Conservation (phyloP, 2,329 filamentous ascomycete species). For the Epicoccum sorghinum region DNA sequence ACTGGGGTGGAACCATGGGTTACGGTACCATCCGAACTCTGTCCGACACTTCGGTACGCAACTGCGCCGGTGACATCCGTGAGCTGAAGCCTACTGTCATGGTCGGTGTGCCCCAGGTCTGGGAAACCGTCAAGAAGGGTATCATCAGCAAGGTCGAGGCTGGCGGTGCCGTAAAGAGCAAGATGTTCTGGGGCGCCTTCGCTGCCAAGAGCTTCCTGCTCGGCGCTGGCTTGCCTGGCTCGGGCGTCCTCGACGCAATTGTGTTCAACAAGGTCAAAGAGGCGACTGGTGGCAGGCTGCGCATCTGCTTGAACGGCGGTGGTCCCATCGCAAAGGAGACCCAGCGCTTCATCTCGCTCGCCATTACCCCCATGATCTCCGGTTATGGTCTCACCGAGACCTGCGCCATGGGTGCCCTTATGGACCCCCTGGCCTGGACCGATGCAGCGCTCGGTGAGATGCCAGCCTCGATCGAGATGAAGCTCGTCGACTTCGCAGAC, state of each 20-base stretch:
- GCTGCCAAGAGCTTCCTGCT: conserved; percentile 67
- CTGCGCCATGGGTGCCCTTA: conserved; percentile 79
- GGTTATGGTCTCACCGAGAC: conserved; percentile 97
- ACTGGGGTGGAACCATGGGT: conserved; percentile 88
- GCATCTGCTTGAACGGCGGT: conserved; percentile 92
- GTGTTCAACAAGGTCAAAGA: conserved; percentile 93
- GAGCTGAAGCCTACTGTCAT: conserved; percentile 89
- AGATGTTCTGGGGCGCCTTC: conserved; percentile 77
- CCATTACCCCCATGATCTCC: conserved; percentile 90
- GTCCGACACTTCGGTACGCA: conserved; percentile 82
- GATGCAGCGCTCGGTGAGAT: conserved; percentile 78
- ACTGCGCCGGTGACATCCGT: conserved; percentile 92
- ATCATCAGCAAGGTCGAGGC: conserved; percentile 79
- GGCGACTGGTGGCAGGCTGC: conserved; percentile 84
- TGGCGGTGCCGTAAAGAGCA: conserved; percentile 71
- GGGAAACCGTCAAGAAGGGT: conserved; percentile 97
- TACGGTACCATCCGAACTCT: conserved; percentile 92
- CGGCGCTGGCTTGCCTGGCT: conserved; percentile 66
- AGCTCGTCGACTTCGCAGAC: conserved; percentile 88
- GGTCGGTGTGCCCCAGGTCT: conserved; percentile 93
- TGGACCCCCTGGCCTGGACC: conserved; percentile 85
- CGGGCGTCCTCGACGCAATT: conserved; percentile 74
- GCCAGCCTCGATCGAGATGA: conserved; percentile 79
- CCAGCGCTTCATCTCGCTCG: conserved; percentile 87
- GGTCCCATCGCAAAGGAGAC: conserved; percentile 89